A percentile compares a stretch with the other conserved stretches of the same genome.
These are phyloP conservation scores for Rhodotorula paludigena DNA, from an alignment of 768 basidiomycete genomes.

Conservation along the genomic window DNA sequence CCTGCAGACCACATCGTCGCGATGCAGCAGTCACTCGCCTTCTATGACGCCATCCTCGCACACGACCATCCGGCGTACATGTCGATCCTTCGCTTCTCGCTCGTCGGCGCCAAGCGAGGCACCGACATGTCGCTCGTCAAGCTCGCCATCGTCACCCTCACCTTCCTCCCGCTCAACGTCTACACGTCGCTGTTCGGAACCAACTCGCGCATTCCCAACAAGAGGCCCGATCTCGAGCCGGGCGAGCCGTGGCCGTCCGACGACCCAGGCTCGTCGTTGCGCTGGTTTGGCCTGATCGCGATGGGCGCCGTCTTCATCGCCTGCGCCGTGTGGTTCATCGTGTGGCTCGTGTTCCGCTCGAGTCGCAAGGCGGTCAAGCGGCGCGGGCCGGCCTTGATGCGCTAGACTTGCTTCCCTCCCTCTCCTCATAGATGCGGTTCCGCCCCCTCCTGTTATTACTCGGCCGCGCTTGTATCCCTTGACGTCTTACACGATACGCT, in stretches of 20 bases:
- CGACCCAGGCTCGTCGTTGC: neutral
- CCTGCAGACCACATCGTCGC: slow-evolving; percentile 77
- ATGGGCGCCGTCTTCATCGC: slow-evolving; percentile 14
- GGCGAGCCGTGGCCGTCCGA: too few relatives aligned
- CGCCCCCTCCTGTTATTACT: neutral
- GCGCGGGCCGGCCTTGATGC: slow-evolving; percentile 22
- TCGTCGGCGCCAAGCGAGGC: slow-evolving; percentile 58
- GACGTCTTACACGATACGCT: too few relatives aligned
- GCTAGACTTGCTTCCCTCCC: neutral
- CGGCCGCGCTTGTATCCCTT: too few relatives aligned
- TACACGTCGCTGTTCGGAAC: slow-evolving; percentile 44
- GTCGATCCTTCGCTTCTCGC: slow-evolving; percentile 64
- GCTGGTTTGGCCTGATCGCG: slow-evolving; percentile 17
- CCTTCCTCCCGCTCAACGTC: slow-evolving; percentile 62
- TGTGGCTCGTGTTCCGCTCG: slow-evolving; percentile 32
- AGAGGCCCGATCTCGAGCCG: slow-evolving; percentile 22
- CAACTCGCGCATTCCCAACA: slow-evolving; percentile 67
- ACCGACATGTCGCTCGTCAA: slow-evolving; percentile 64
- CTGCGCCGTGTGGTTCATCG: slow-evolving; percentile 8
- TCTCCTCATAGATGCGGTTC: neutral
- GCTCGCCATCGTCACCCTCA: slow-evolving; percentile 64
- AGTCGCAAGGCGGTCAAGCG: slow-evolving; percentile 8
- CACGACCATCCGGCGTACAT: slow-evolving; percentile 83
- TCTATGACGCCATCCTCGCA: slow-evolving; percentile 82
- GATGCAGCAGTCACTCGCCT: slow-evolving; percentile 72